Conservation (phyloP, 1,284 basidiomycete genomes). For the Puccinia hordei region DNA sequence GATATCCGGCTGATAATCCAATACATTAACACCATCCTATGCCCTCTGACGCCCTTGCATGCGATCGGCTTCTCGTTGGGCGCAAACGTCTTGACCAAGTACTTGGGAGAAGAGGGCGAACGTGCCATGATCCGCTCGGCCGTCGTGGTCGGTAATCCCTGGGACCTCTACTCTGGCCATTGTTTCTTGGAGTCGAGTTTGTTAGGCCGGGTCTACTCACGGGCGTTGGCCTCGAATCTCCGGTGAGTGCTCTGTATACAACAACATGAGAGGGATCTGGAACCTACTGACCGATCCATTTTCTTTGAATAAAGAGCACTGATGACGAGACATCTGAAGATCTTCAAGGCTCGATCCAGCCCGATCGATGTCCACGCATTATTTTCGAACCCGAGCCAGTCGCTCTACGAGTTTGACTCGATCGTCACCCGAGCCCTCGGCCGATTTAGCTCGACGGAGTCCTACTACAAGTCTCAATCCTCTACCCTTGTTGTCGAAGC, state of each 20-base stretch:
- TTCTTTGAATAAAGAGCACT: constrained; percentile 60
- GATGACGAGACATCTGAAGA: constrained; percentile 66
- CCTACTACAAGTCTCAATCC: constrained; percentile 69
- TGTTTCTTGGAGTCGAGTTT: constrained; percentile 52
- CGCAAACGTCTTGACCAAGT: constrained; percentile 86
- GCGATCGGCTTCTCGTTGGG: constrained; percentile 93
- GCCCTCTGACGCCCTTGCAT: constrained; percentile 75
- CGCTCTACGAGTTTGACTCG: constrained; percentile 62
- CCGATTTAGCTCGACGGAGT: constrained; percentile 72
- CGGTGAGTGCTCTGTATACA: constrained; percentile 41
- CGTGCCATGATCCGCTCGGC: constrained; percentile 73
- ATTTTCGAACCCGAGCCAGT: constrained; percentile 54
- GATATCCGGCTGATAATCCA: constrained; percentile 80
- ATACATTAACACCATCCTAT: constrained; percentile 71
- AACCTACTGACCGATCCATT: background rate
- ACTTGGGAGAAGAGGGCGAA: constrained; percentile 83
- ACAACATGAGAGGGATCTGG: background rate
- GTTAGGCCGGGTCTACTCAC: constrained; percentile 53
- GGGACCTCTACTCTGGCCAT: constrained; percentile 63
- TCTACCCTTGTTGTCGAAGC: constrained; percentile 54
- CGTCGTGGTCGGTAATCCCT: constrained; percentile 78
- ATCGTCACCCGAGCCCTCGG: constrained; percentile 73
- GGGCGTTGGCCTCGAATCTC: constrained; percentile 56
- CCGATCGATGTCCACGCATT: constrained; percentile 54
- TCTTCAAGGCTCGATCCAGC: constrained; percentile 18